Percentiles rank a stretch among this genome's conserved stretches.
phyloP scores from a whole-genome alignment of 225 moss, liverwort and hornwort species.

The Ulota crispa region DNA sequence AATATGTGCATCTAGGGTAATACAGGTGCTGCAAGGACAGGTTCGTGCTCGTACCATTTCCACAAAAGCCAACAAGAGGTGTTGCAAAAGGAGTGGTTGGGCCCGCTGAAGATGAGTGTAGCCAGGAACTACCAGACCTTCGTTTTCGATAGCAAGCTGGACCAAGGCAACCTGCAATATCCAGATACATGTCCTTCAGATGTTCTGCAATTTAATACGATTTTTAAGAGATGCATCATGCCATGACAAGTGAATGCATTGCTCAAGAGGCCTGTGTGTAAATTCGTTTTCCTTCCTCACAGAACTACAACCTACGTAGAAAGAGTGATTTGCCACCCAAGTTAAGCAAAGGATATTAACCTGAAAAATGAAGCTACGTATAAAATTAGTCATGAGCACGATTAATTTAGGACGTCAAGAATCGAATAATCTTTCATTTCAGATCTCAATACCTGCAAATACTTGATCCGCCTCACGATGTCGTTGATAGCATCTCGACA shows the following conservation, averaged over 20 bases:
- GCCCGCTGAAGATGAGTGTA: constrained; percentile 98
- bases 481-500: constrained; percentile 89
- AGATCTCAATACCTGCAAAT: constrained; percentile 61
- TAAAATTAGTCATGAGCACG: neutral
- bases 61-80: constrained; percentile 92
- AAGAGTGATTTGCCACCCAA: neutral
- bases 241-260: neutral
- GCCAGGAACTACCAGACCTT: constrained; percentile 90
- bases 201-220: neutral
- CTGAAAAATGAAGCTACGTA: neutral
- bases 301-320: neutral
- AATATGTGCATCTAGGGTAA: neutral
- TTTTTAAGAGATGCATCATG: neutral
- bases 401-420: neutral
- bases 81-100: constrained; percentile 92
- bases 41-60: constrained; percentile 68
- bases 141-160: constrained; percentile 68
- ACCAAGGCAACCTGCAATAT: constrained; percentile 67
- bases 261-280: neutral
- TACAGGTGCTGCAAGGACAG: neutral
- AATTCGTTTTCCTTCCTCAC: neutral
- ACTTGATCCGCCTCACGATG: constrained; percentile 49
- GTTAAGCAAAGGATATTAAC: neutral
- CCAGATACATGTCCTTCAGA: constrained; percentile 9
- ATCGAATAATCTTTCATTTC: neutral